These are phyloP conservation scores for Tetraselmis chui DNA, from an alignment of 139 green algal species.

Conservation along the genomic window DNA sequence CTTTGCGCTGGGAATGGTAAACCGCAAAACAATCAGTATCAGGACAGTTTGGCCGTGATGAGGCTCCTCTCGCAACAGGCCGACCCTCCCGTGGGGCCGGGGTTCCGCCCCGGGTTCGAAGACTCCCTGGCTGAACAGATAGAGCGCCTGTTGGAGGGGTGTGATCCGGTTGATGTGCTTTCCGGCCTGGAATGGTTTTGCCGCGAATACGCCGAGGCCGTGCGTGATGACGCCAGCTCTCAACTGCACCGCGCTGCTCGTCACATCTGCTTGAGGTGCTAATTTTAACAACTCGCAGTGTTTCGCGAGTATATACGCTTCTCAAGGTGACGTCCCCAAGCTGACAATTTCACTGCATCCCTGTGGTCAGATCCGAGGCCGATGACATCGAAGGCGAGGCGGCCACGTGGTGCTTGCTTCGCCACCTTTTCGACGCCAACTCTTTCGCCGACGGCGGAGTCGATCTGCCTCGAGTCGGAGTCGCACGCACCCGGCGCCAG, in stretches of 20 bases:
- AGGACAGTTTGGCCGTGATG: too few relatives aligned
- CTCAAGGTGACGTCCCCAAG: too few relatives aligned
- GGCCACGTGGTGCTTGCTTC: constrained; percentile 9
- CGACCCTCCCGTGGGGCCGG: too few relatives aligned
- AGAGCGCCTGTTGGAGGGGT: not conserved
- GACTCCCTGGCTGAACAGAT: not conserved
- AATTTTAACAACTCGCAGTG: not conserved
- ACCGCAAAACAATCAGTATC: too few relatives aligned
- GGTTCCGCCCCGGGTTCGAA: not conserved
- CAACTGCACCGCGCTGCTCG: not conserved
- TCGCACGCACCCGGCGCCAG: not conserved
- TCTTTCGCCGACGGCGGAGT: not conserved
- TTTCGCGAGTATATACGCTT: too few relatives aligned
- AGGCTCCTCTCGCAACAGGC: too few relatives aligned
- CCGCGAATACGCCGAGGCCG: not conserved
- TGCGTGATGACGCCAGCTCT: not conserved
- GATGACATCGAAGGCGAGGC: constrained; percentile 1
- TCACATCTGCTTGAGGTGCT: not conserved
- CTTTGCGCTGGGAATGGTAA: too few relatives aligned
- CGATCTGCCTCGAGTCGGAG: not conserved
- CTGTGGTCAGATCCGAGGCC: not conserved
- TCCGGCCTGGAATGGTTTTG: not conserved
- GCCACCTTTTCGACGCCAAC: constrained; percentile 1
- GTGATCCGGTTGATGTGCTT: not conserved
- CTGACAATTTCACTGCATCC: not conserved